phyloP scores from a whole-genome alignment of 108 stramenopile genomes.

The Conticribra weissflogii region DNA sequence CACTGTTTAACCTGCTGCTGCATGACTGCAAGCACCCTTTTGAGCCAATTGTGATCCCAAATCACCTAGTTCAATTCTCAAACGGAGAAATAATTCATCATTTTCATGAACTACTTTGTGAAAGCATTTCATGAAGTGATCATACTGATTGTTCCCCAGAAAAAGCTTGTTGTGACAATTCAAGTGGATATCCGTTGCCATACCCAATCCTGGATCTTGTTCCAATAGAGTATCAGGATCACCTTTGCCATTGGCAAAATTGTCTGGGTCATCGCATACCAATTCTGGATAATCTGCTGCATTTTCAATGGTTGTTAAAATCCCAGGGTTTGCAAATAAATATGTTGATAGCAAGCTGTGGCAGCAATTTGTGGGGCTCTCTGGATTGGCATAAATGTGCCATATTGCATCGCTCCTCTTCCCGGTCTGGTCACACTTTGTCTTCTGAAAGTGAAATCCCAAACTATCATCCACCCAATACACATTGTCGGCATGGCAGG shows the following conservation, averaged over 20 bases:
- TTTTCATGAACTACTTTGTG: conserved; percentile 1
- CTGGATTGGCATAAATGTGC: conserved; percentile 34
- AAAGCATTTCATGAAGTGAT: conserved; percentile 16
- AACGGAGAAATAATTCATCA: not conserved
- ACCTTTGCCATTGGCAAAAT: no score
- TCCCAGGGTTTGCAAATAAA: conserved; percentile 14
- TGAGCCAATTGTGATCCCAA: no score
- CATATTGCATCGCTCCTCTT: conserved; percentile 2
- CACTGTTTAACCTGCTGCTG: no score
- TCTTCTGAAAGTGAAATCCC: conserved; percentile 23
- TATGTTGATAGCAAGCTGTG: conserved; percentile 24
- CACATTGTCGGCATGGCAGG: conserved; percentile 14
- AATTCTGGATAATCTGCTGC: no score
- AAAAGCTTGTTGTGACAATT: not conserved
- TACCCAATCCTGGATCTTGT: no score
- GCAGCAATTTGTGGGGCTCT: conserved; percentile 16
- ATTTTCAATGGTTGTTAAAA: no score
- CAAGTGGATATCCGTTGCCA: no score
- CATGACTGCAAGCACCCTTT: no score
- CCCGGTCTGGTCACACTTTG: conserved; percentile 19
- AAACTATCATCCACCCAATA: conserved; percentile 14
- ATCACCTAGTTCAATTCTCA: conserved; percentile 19
- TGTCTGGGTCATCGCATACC: no score
- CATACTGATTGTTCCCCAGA: no score
- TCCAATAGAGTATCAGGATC: no score